phyloP scores from a whole-genome alignment of 495 filamentous ascomycete genomes.

The Penicillium paradoxum region DNA sequence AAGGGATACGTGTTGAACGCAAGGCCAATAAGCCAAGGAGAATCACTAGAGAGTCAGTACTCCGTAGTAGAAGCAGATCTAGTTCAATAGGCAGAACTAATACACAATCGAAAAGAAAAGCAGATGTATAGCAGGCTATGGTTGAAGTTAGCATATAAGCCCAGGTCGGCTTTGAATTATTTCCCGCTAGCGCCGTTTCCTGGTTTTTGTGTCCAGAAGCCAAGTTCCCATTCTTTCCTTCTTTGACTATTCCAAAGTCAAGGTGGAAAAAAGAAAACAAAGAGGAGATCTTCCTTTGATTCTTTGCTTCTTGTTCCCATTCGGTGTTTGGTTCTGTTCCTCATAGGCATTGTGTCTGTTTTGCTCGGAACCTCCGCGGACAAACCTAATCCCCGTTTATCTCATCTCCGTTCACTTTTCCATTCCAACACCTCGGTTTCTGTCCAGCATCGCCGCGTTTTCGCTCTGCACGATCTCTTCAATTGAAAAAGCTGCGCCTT shows the following conservation, averaged over 20 bases:
- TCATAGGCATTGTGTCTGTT: conserved; percentile 7
- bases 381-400: conserved; percentile 18
- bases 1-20: background rate
- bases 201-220: background rate
- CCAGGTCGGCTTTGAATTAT: background rate
- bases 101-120: background rate
- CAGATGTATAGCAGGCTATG: no score
- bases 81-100: background rate
- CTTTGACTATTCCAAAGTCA: background rate
- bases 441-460: background rate
- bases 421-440: background rate
- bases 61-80: background rate
- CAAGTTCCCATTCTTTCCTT: background rate
- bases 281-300: background rate
- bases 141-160: background rate
- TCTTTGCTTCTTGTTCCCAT: background rate
- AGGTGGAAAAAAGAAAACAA: conserved; percentile 4
- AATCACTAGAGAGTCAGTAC: background rate
- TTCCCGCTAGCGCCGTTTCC: conserved; percentile 2
- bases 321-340: background rate
- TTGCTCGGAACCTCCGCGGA: conserved; percentile 15
- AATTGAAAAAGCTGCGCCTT: conserved; percentile 30
- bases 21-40: no score
- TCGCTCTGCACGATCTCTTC: conserved; percentile 8
- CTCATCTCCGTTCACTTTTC: conserved; percentile 13